Percentiles rank a stretch among this genome's conserved stretches.
These are phyloP conservation scores for Tuber melanosporum DNA, from an alignment of 495 filamentous ascomycete genomes.

Conservation along the genomic window DNA sequence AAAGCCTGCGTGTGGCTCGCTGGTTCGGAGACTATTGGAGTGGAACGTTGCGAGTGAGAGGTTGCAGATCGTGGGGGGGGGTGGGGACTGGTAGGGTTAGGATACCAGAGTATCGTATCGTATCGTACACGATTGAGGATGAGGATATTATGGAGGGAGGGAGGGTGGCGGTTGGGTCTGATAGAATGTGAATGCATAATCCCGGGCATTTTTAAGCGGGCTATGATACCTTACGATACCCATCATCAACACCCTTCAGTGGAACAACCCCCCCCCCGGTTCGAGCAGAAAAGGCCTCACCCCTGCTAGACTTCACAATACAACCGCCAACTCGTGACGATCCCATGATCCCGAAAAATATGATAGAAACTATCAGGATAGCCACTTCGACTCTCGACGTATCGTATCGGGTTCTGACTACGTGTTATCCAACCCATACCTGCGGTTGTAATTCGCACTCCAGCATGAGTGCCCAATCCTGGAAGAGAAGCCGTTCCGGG, in stretches of 20 bases:
- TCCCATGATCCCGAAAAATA: background rate
- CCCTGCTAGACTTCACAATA: background rate
- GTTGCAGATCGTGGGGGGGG: background rate
- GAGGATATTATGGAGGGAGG: background rate
- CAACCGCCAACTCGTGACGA: background rate
- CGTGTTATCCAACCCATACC: background rate
- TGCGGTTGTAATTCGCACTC: background rate
- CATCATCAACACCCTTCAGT: background rate
- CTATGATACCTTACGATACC: too few species aligned
- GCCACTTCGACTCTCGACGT: too few species aligned
- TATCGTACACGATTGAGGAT: background rate
- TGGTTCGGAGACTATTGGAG: background rate
- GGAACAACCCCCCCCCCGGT: background rate
- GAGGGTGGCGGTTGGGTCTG: background rate
- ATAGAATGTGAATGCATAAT: background rate
- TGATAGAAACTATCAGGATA: too few species aligned
- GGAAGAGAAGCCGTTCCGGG: too few species aligned
- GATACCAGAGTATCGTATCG: background rate
- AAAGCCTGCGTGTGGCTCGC: background rate
- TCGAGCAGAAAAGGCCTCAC: background rate
- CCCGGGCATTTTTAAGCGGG: background rate
- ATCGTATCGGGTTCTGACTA: background rate
- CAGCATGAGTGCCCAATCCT: background rate
- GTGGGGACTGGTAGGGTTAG: background rate
- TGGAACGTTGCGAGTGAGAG: background rate